Evolutionary conservation across 805 yeast species (phyloP).

Genomic region (Clavispora fructus): DNA sequence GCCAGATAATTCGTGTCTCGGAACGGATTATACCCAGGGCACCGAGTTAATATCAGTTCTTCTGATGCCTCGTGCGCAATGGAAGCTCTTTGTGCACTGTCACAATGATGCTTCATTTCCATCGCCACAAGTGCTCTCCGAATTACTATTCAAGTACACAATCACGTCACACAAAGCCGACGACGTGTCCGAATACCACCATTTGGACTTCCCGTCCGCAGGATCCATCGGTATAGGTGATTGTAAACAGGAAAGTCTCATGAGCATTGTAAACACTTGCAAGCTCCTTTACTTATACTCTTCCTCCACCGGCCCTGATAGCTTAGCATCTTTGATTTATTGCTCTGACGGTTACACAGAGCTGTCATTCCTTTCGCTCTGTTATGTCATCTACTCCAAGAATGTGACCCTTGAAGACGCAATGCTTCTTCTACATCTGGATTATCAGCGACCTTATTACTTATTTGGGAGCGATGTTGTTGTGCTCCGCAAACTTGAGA

Average conservation of each 20-base stretch:
- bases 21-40: constrained; percentile 3
- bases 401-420: constrained; percentile 61
- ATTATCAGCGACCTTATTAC: constrained; percentile 74
- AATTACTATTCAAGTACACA: constrained; percentile 28
- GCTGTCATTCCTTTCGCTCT: constrained; percentile 67
- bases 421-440: constrained; percentile 54
- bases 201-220: constrained; percentile 72
- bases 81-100: constrained; percentile 55
- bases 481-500: constrained; percentile 60
- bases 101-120: constrained; percentile 58
- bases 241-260: constrained; percentile 54
- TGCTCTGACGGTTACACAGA: constrained; percentile 94
- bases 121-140: constrained; percentile 29
- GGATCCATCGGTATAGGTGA: constrained; percentile 80
- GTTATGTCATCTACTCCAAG: constrained; percentile 67
- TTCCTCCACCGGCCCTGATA: constrained; percentile 24
- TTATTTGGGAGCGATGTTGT: constrained; percentile 72
- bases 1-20: constrained; percentile 11
- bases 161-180: constrained; percentile 20
- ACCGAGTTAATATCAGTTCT: constrained; percentile 13
- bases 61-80: constrained; percentile 46
- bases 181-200: constrained; percentile 18
- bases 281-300: constrained; percentile 51
- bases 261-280: constrained; percentile 63
- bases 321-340: constrained; percentile 51